A percentile compares a stretch with the other conserved stretches of the same genome.
These are phyloP conservation scores for Tilletiaria anomala DNA, from an alignment of 1,284 basidiomycete species.

Conservation along the genomic window DNA sequence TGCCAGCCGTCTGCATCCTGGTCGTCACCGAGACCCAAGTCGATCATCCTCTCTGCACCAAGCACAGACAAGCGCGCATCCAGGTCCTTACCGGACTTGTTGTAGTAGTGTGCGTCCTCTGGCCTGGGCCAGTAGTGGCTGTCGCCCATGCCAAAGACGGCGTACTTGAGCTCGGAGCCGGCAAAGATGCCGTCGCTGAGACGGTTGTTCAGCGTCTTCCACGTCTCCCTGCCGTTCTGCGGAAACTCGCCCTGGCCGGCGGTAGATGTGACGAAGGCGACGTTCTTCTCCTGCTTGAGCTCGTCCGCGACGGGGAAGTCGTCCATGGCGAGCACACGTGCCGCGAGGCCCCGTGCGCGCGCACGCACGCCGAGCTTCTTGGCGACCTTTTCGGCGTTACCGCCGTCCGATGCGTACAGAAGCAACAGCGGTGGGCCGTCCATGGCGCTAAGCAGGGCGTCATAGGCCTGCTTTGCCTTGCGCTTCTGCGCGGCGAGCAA, in stretches of 20 bases:
- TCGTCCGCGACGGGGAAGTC: constrained; percentile 56
- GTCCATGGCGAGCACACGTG: constrained; percentile 49
- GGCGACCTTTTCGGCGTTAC: constrained; percentile 85
- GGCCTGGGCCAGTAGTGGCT: constrained; percentile 97
- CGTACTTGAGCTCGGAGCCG: constrained; percentile 25
- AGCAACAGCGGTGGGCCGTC: constrained; percentile 80
- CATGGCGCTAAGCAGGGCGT: constrained; percentile 65
- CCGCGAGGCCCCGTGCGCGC: constrained; percentile 68
- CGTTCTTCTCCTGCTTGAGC: constrained; percentile 50
- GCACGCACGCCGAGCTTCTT: constrained; percentile 73
- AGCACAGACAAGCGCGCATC: constrained; percentile 48
- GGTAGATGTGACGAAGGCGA: constrained; percentile 82
- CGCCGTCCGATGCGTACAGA: constrained; percentile 84
- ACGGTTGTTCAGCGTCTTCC: constrained; percentile 59
- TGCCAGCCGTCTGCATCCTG: constrained; percentile 92
- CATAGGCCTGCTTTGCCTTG: constrained; percentile 73
- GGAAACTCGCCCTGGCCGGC: constrained; percentile 98
- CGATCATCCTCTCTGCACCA: constrained; percentile 26
- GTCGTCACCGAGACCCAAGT: constrained; percentile 73
- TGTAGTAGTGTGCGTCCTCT: constrained; percentile 93
- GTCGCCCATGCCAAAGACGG: constrained; percentile 92
- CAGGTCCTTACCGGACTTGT: constrained; percentile 87
- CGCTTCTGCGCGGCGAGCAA: constrained; percentile 69
- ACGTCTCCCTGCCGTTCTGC: constrained; percentile 81
- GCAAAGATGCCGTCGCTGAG: constrained; percentile 25